phyloP scores from a whole-genome alignment of 2,329 filamentous ascomycete species.

The Pseudogymnoascus destructans region DNA sequence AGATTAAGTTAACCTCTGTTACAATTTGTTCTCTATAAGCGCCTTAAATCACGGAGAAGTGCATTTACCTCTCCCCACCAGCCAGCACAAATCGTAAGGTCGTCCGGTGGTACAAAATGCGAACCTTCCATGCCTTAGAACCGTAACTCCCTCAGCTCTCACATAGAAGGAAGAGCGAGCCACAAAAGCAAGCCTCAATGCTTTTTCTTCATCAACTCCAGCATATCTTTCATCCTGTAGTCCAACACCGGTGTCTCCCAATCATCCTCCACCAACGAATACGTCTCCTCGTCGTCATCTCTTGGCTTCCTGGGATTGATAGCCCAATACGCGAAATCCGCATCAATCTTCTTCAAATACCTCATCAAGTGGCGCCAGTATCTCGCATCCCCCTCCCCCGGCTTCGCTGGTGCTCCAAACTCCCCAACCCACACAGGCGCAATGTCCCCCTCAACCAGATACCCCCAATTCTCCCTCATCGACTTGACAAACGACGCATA shows the following conservation, averaged over 20 bases:
- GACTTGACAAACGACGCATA: constrained; percentile 49
- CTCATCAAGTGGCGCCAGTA: constrained; percentile 53
- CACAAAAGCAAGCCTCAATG: neutral
- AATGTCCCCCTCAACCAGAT: constrained; percentile 40
- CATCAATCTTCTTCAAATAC: constrained; percentile 43
- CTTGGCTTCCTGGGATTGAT: constrained; percentile 52
- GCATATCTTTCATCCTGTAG: constrained; percentile 49
- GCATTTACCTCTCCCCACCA: neutral
- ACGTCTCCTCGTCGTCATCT: constrained; percentile 43
- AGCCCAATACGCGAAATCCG: constrained; percentile 59
- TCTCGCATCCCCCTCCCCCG: constrained; percentile 43
- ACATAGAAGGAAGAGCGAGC: neutral
- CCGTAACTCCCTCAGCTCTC: neutral
- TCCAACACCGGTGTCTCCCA: constrained; percentile 50
- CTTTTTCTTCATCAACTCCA: constrained; percentile 34
- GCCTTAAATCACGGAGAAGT: neutral
- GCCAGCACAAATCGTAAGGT: neutral
- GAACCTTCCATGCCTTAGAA: neutral
- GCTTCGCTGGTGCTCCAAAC: constrained; percentile 44
- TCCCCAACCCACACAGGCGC: constrained; percentile 59
- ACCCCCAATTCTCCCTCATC: constrained; percentile 55
- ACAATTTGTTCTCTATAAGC: neutral
- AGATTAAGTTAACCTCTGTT: neutral
- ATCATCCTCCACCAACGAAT: constrained; percentile 48
- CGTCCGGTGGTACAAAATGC: neutral